These are phyloP conservation scores for Rhizodiscina lignyota DNA, from an alignment of 495 filamentous ascomycete species.

Conservation along the genomic window DNA sequence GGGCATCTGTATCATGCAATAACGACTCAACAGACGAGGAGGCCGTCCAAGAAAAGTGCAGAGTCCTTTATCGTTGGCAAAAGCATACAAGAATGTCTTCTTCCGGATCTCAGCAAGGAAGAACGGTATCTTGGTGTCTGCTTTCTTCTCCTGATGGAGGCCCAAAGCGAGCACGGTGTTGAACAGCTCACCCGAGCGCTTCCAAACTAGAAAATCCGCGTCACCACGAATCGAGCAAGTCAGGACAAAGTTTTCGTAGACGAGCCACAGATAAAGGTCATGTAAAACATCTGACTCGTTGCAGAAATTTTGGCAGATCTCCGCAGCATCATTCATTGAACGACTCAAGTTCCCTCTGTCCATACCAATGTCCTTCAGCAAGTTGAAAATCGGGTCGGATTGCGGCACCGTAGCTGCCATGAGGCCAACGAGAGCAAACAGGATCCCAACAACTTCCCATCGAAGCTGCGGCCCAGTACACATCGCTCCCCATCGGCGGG, in stretches of 20 bases:
- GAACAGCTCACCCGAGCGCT: slow-evolving; percentile 32
- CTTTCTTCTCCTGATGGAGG: slow-evolving; percentile 34
- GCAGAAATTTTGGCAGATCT: slow-evolving; percentile 18
- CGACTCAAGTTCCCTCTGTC: slow-evolving; percentile 13
- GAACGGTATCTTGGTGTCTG: slow-evolving; percentile 28
- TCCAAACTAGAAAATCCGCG: slow-evolving; percentile 24
- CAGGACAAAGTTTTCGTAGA: slow-evolving; percentile 2
- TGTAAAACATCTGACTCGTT: slow-evolving; percentile 17
- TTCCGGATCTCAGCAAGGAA: slow-evolving; percentile 34
- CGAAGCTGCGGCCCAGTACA: slow-evolving; percentile 32
- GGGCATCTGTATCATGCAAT: slow-evolving; percentile 36
- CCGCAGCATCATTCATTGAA: slow-evolving; percentile 13
- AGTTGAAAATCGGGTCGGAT: slow-evolving; percentile 20
- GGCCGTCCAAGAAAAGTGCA: slow-evolving; percentile 41
- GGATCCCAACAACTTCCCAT: slow-evolving; percentile 41
- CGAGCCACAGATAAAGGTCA: slow-evolving; percentile 18
- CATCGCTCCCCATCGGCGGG: slow-evolving; percentile 19
- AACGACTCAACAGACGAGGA: slow-evolving; percentile 36
- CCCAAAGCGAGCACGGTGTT: slow-evolving; percentile 39
- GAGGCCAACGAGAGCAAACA: slow-evolving; percentile 32
- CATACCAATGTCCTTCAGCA: slow-evolving; percentile 11
- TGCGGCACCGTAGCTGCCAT: slow-evolving; percentile 23
- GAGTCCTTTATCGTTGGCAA: slow-evolving; percentile 32
- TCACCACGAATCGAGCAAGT: slow-evolving; percentile 1
- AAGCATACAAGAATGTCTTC: slow-evolving; percentile 35